Conservation (phyloP, 345 rosid species). For the Pistacia vera region DNA sequence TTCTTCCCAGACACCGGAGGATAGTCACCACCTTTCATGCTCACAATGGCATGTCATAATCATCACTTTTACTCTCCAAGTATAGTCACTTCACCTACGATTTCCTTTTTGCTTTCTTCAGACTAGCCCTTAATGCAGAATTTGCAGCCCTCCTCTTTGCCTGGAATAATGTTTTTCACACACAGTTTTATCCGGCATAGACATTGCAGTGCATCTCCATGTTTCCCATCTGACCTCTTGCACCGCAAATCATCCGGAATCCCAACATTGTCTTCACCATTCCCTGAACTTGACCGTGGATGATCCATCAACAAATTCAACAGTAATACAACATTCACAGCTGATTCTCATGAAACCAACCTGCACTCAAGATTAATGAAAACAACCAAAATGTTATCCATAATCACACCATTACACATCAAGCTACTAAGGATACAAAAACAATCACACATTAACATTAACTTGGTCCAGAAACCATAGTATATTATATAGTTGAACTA, state of each 20-base stretch:
- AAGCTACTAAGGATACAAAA: too few species aligned
- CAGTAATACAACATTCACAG: slow-evolving; percentile 19
- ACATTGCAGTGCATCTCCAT: slow-evolving; percentile 99
- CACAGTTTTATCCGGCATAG: slow-evolving; percentile 97
- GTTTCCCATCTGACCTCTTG: slow-evolving; percentile 98
- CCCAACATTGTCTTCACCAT: slow-evolving; percentile 67
- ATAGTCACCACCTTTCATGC: slow-evolving; percentile 42
- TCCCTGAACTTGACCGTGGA: slow-evolving; percentile 54
- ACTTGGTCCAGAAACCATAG: too few species aligned
- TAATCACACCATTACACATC: too few species aligned
- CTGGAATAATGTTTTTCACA: slow-evolving; percentile 97
- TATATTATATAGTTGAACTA: too few species aligned
- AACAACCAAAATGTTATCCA: background rate
- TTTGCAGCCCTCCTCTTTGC: slow-evolving; percentile 95
- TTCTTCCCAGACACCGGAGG: slow-evolving; percentile 43
- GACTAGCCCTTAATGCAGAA: slow-evolving; percentile 82
- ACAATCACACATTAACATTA: too few species aligned
- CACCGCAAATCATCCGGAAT: slow-evolving; percentile 93
- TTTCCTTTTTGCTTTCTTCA: slow-evolving; percentile 78
- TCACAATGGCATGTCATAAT: slow-evolving; percentile 55
- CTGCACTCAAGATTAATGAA: background rate
- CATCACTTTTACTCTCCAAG: slow-evolving; percentile 76
- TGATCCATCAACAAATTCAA: slow-evolving; percentile 44
- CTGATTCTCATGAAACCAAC: background rate
- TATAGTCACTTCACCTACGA: slow-evolving; percentile 61